These are phyloP conservation scores for Scedosporium minutisporum DNA, from an alignment of 2,329 filamentous ascomycete species.

Conservation along the genomic window DNA sequence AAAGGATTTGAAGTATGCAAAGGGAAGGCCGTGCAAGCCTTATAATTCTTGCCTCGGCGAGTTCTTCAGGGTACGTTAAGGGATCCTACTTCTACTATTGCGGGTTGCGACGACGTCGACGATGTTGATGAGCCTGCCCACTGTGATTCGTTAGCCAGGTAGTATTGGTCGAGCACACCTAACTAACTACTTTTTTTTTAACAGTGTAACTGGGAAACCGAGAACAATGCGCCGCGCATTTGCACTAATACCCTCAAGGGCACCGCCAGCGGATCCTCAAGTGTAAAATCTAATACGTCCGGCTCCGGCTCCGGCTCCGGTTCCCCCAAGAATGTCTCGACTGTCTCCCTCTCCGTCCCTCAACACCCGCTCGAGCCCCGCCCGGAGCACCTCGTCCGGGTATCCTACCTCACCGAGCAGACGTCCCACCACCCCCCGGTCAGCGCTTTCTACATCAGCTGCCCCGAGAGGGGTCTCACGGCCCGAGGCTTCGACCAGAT, in stretches of 20 bases:
- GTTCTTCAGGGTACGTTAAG: constrained; percentile 73
- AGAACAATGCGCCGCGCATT: constrained; percentile 64
- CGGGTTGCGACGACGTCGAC: too few relatives aligned
- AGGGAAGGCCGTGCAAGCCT: constrained; percentile 96
- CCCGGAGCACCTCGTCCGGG: constrained; percentile 48
- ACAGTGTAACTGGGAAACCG: constrained; percentile 90
- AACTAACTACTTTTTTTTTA: not conserved
- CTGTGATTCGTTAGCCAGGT: not conserved
- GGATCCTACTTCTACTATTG: not conserved
- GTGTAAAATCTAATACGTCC: constrained; percentile 34
- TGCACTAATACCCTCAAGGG: constrained; percentile 32
- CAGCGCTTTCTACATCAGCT: constrained; percentile 89
- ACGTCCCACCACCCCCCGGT: constrained; percentile 97
- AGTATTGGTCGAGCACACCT: not conserved
- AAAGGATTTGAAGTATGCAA: constrained; percentile 97
- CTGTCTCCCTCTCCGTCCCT: constrained; percentile 40
- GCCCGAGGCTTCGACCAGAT: constrained; percentile 93
- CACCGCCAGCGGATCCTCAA: constrained; percentile 34
- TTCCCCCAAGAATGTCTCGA: constrained; percentile 33
- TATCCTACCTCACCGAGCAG: constrained; percentile 95
- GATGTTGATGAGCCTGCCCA: not conserved
- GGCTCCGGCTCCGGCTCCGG: constrained; percentile 8
- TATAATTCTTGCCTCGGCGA: constrained; percentile 97
- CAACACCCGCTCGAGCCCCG: constrained; percentile 33
- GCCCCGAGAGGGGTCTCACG: constrained; percentile 78